phyloP scores from a whole-genome alignment of 768 basidiomycete species.

The Terana coerulea region DNA sequence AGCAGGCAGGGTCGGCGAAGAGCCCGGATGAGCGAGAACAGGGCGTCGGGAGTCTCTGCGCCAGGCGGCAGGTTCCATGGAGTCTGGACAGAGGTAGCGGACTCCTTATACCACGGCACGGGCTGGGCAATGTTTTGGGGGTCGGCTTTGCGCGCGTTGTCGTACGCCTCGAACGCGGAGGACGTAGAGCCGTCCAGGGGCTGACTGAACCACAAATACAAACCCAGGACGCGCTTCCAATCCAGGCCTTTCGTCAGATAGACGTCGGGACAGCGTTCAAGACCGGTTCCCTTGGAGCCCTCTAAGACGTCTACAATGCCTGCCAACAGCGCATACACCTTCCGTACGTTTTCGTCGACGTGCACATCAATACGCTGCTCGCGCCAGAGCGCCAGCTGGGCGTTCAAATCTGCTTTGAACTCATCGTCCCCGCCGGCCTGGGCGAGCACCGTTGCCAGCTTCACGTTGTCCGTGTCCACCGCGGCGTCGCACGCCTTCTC shows the following conservation, averaged over 20 bases:
- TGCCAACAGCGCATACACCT: slow-evolving; percentile 79
- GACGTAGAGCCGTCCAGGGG: slow-evolving; percentile 67
- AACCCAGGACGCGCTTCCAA: slow-evolving; percentile 92
- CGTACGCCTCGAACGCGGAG: slow-evolving; percentile 64
- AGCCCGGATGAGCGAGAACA: slow-evolving; percentile 82
- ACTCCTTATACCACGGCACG: slow-evolving; percentile 54
- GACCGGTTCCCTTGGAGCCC: slow-evolving; percentile 47
- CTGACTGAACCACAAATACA: slow-evolving; percentile 86
- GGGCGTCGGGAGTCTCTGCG: slow-evolving; percentile 58
- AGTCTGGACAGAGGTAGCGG: slow-evolving; percentile 15
- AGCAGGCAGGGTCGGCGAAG: slow-evolving; percentile 66
- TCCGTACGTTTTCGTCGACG: slow-evolving; percentile 64
- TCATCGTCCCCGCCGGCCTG: slow-evolving; percentile 78
- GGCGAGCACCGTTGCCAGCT: slow-evolving; percentile 84
- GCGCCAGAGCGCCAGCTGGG: slow-evolving; percentile 83
- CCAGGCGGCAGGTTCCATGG: slow-evolving; percentile 42
- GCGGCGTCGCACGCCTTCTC: slow-evolving; percentile 75
- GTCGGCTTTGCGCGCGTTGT: slow-evolving; percentile 35
- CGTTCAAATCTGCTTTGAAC: slow-evolving; percentile 66
- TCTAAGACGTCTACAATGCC: slow-evolving; percentile 65
- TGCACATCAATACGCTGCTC: slow-evolving; percentile 70
- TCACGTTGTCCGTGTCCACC: slow-evolving; percentile 70
- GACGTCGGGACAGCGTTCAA: slow-evolving; percentile 52
- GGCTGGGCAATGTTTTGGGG: slow-evolving; percentile 46
- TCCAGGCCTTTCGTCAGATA: slow-evolving; percentile 72